Conservation (phyloP, 306 rosid genomes). For the Dryas drummondii region DNA sequence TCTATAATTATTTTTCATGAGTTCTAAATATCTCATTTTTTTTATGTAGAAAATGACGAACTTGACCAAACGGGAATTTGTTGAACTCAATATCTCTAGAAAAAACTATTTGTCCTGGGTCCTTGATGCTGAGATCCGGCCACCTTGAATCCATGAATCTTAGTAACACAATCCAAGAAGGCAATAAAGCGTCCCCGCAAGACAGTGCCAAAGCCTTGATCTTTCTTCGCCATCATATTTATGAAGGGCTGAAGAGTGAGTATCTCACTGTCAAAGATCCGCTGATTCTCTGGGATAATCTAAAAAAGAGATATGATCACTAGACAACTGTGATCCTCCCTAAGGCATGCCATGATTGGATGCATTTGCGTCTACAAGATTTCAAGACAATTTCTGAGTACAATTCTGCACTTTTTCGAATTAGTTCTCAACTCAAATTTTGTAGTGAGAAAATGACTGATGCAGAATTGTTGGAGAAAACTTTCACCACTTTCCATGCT, state of each 20-base stretch:
- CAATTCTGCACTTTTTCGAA: neutral
- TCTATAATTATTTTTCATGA: too few species aligned
- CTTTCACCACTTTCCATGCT: neutral
- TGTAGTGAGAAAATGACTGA: neutral
- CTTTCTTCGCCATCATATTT: neutral
- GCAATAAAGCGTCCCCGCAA: neutral
- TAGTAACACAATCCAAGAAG: neutral
- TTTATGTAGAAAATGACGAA: neutral
- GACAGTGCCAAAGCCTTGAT: neutral
- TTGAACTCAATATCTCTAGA: neutral
- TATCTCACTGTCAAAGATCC: neutral
- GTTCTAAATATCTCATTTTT: too few species aligned
- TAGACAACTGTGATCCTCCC: neutral
- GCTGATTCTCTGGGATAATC: neutral
- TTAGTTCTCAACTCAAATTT: neutral
- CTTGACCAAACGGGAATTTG: neutral
- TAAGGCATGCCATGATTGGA: neutral
- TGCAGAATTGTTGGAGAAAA: neutral
- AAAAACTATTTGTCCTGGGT: neutral
- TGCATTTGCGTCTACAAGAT: neutral
- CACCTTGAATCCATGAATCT: neutral
- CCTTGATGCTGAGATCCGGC: neutral
- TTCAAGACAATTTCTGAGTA: neutral
- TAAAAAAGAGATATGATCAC: neutral
- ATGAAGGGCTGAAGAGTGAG: neutral